A percentile compares a stretch with the other conserved stretches of the same genome.
These are phyloP conservation scores for Zygnema circumcarinatum DNA, from an alignment of 139 green algal genomes.

Conservation along the genomic window DNA sequence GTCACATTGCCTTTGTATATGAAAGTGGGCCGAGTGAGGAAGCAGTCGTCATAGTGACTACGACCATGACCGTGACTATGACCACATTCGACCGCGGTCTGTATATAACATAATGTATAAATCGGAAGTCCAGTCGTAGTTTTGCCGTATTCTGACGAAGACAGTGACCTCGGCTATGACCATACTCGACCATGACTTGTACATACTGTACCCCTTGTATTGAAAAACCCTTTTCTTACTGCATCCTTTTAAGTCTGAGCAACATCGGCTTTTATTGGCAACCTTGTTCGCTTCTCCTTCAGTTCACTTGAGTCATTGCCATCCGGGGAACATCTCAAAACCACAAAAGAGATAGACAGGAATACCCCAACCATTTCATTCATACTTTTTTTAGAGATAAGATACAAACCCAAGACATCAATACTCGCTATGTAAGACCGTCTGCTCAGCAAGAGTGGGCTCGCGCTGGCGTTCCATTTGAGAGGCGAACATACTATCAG, in stretches of 20 bases:
- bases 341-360: too few species aligned
- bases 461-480: not conserved
- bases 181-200: not conserved
- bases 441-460: conserved; percentile 17
- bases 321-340: not conserved
- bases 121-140: too few species aligned
- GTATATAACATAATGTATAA: too few species aligned
- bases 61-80: too few species aligned
- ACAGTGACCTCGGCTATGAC: not conserved
- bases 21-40: not conserved
- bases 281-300: conserved; percentile 4
- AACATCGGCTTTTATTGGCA: not conserved
- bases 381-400: not conserved
- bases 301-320: not conserved
- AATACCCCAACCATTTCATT: not conserved
- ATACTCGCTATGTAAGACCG: conserved; percentile 50
- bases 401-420: conserved; percentile 11
- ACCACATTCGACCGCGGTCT: too few species aligned
- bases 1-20: not conserved
- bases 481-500: conserved; percentile 42
- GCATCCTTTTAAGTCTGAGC: not conserved
- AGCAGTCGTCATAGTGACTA: too few species aligned
- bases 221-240: not conserved
- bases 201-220: not conserved
- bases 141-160: too few species aligned